Conservation (phyloP, 1,284 basidiomycete species). For the Naganishia albida region DNA sequence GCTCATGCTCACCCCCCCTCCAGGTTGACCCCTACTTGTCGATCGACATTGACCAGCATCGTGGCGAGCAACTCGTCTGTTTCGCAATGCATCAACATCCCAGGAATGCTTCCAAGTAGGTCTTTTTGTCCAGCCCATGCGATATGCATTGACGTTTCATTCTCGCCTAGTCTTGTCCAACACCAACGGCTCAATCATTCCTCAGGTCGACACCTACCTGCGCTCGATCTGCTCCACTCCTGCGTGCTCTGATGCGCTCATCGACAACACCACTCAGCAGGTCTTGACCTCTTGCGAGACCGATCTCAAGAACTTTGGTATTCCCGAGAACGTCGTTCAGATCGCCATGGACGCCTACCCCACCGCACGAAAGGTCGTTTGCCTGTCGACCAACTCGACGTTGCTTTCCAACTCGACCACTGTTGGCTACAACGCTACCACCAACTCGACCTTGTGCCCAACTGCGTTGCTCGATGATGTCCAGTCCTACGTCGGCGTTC, state of each 20-base stretch:
- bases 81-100: constrained; percentile 27
- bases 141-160: not conserved
- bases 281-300: constrained; percentile 42
- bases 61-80: constrained; percentile 26
- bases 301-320: constrained; percentile 41
- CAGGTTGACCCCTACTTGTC: constrained; percentile 30
- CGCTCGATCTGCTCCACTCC: constrained; percentile 40
- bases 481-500: constrained; percentile 43
- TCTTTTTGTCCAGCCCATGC: not conserved
- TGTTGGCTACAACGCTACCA: constrained; percentile 43
- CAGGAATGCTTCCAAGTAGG: constrained; percentile 28
- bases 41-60: constrained; percentile 20
- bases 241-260: constrained; percentile 45
- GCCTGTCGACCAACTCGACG: constrained; percentile 45
- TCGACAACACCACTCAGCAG: constrained; percentile 40
- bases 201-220: constrained; percentile 45
- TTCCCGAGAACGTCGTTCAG: constrained; percentile 40
- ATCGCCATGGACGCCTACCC: constrained; percentile 43
- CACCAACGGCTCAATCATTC: constrained; percentile 43
- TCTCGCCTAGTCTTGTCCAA: constrained; percentile 36
- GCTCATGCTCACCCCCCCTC: not conserved
- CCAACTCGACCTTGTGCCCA: constrained; percentile 42
- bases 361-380: constrained; percentile 48
- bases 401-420: constrained; percentile 43
- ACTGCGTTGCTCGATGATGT: constrained; percentile 44